Base-by-base conservation (phyloP, 2,329 filamentous ascomycete species). In the Lasiodiplodia gonubiensis region DNA sequence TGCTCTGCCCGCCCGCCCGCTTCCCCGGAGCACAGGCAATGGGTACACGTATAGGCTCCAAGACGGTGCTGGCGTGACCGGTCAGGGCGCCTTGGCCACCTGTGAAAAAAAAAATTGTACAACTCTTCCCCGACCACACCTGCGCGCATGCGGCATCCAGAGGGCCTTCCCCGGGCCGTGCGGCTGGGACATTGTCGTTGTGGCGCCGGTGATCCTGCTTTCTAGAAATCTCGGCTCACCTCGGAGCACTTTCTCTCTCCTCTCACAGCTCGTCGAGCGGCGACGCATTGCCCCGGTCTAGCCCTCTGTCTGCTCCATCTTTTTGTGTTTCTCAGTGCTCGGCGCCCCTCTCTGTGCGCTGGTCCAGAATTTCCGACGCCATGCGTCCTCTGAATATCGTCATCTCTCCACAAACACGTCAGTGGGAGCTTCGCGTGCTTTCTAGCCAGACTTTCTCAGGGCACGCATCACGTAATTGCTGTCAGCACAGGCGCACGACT, bases 21-120 rank as follows among this genome's bases (percentile, higher is more conserved):
- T 51, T 63, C 59, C 59, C 59, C 59, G 59, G 55, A 37, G 59
- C 59, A 63, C 59, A 51, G 59, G 42, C 46, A 51, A 63, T 51
- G 42, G 57, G 39, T 63, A 63, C 59, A 49, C 59, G 42, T 49
- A 48, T 18, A 49, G 25, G 23, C 18, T 30, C 25, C 23, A n/a
- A 21, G 57, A 27, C 16, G 16, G 39, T 23, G 42, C 46, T 63
- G 59, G 59, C 59, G 59, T 51, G 59, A 57, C 59, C 59, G 59
- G 59, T 63, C 59, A 63, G 42, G 30, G 18, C 46, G 59, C 59
- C 46, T n/a, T 63, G 59, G 46, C 59, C 59, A 37, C 27, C 59
- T 39, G 27, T 25, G n/a, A 25, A 25, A 51, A 35, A 51, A 63
- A 63, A 63, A 51, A 63, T 51, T 51, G 59, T 63, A 63, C 59